Percentiles rank a stretch among this genome's conserved stretches.
These are phyloP conservation scores for Taiozyma sp. DNA, from an alignment of 1,139 yeast species.

Conservation along the genomic window DNA sequence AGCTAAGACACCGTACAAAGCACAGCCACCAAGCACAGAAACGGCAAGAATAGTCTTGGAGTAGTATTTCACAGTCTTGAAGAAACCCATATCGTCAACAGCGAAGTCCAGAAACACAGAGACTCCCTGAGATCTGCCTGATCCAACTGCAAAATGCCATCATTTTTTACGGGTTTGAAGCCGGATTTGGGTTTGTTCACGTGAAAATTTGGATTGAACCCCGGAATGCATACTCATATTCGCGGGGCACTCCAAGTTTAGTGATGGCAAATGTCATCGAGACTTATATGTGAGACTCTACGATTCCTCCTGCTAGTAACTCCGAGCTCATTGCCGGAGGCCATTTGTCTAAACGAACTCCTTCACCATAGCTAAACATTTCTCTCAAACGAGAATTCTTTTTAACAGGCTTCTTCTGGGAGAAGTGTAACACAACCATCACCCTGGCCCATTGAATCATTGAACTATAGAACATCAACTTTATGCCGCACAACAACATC, in stretches of 20 bases:
- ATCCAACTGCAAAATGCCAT: not conserved
- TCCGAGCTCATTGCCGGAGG: not conserved
- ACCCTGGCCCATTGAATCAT: not conserved
- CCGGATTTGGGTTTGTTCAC: not conserved
- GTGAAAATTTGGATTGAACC: not conserved
- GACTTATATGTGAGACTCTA: not conserved
- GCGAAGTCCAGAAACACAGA: not conserved
- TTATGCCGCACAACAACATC: slow-evolving; percentile 8
- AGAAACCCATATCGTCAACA: slow-evolving; percentile 14
- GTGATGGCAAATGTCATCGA: not conserved
- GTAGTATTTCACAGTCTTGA: slow-evolving; percentile 42
- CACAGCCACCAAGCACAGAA: slow-evolving; percentile 51
- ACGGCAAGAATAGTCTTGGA: slow-evolving; percentile 52
- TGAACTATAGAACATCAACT: not conserved
- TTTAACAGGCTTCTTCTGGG: no score
- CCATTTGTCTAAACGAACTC: not conserved
- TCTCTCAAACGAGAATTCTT: no score
- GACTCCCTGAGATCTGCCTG: not conserved
- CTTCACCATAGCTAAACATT: not conserved
- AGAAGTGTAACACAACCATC: no score
- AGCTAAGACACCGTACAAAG: slow-evolving; percentile 72
- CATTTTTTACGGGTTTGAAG: not conserved
- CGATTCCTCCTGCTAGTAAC: not conserved
- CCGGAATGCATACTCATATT: no score
- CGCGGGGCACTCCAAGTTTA: not conserved